These are phyloP conservation scores for Voacanga thouarsii DNA, from an alignment of 257 asterid species.

Conservation along the genomic window DNA sequence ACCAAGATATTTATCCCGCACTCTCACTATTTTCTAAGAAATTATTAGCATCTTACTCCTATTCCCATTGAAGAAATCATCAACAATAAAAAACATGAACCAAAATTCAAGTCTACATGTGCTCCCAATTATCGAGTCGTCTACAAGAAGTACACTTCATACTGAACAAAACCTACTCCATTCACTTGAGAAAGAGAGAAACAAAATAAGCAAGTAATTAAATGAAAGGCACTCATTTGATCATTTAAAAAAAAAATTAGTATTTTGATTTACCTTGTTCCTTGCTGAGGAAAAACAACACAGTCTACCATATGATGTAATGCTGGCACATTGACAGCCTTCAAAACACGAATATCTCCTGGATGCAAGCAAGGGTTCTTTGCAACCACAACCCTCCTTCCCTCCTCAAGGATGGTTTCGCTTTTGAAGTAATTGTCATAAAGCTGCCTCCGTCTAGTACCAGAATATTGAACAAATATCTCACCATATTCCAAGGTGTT, in stretches of 20 bases:
- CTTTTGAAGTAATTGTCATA: constrained; percentile 20
- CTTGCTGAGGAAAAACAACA: constrained; percentile 75
- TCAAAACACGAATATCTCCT: constrained; percentile 80
- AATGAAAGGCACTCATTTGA: not conserved
- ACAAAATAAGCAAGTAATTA: not conserved
- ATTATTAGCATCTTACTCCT: not conserved
- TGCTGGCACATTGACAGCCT: constrained; percentile 52
- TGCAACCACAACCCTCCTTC: constrained; percentile 63
- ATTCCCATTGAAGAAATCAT: too few relatives aligned
- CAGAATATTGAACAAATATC: constrained; percentile 69
- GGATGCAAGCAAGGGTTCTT: constrained; percentile 97
- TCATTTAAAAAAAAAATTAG: not conserved
- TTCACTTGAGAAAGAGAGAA: not conserved
- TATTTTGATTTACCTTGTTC: constrained; percentile 49
- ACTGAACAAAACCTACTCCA: not conserved
- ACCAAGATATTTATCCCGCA: not conserved
- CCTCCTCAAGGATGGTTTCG: constrained; percentile 29
- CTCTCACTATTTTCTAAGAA: not conserved
- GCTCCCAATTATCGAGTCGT: not conserved
- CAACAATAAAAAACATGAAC: too few relatives aligned
- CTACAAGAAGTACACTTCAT: not conserved
- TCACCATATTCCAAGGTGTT: constrained; percentile 71
- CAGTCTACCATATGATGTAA: constrained; percentile 92
- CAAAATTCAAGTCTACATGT: not conserved
- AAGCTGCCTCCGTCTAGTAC: constrained; percentile 34